A percentile compares a stretch with the other conserved stretches of the same genome.
Evolutionary conservation across 352 stramenopile species (phyloP).

Genomic region (Phytophthora sojae): DNA sequence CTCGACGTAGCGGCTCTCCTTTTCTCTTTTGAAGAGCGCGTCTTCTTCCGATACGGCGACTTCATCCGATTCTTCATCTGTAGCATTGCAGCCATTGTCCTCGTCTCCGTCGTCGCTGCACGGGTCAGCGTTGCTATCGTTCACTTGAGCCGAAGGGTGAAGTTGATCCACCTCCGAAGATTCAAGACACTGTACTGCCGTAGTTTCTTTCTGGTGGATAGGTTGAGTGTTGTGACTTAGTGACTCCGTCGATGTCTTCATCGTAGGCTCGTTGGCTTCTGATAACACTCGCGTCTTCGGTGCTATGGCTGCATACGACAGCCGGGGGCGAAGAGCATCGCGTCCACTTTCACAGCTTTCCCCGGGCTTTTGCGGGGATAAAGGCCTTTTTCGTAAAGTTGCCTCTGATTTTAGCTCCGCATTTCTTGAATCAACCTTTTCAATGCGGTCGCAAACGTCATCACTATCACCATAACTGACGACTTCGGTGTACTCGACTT

Average conservation of each 20-base stretch:
- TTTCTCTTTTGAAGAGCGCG: background rate
- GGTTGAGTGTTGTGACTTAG: background rate
- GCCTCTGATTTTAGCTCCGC: background rate
- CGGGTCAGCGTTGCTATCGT: background rate
- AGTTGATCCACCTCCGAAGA: background rate
- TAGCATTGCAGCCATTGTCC: too few relatives aligned
- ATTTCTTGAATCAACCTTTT: background rate
- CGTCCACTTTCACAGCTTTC: background rate
- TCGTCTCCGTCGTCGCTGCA: too few relatives aligned
- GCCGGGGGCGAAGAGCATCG: background rate
- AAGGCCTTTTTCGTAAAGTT: background rate
- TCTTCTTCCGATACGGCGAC: background rate
- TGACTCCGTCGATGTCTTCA: background rate
- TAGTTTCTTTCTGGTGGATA: background rate
- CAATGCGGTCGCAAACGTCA: background rate
- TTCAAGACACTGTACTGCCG: background rate
- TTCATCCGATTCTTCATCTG: background rate
- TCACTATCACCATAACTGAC: background rate
- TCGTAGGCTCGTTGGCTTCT: background rate
- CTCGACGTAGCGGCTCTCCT: background rate
- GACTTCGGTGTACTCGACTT: background rate
- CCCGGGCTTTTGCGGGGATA: background rate
- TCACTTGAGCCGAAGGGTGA: background rate
- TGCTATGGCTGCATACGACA: background rate
- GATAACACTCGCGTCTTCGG: background rate